Evolutionary conservation across 1,139 yeast genomes (phyloP), one percentile per base, ranked within the genome.

Genomic region (Pneumocystis sp.): DNA sequence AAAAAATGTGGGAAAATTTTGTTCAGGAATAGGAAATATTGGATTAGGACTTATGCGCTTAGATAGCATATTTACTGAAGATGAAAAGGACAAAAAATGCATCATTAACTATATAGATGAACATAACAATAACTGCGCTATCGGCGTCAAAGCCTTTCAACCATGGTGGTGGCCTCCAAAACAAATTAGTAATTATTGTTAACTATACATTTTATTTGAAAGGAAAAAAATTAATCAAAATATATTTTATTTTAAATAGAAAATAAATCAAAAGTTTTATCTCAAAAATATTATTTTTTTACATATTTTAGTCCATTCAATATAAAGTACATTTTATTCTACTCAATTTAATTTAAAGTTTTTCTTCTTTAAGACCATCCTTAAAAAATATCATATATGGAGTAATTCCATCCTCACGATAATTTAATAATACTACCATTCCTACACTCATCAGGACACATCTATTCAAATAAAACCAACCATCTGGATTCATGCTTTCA

Each of bases 401-500:
- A 73, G 99, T 95, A 75, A 85, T 82, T 83, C 98, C 99, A 78
- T 93, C 97, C 83, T 93, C 98, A 83, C 99, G 95, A 90, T 93
- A 93, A 95, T 93, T 93, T 82, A 93, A 87, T 80, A 93, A 85
- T 73, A 89, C 91, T 77, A 93, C 81, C 98, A 93, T 93, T 75
- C 87, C 97, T 61, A 67, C 66, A 25, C 29, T 15, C 40, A 42
- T 59, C 12, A 59, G 29, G 4, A 3, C 29, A 59, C 19, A 39
- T 12, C 29, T 10, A 39, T 15, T 2, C 29, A 59, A 5, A 19
- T 8, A 56, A 25, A 45, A 45, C 68, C 10, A 63, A 67, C 69
- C 72, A 80, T 93, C 97, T 79, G 97, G 97, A 86, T 95, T 96
- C 99, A 93, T 95, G 76, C 96, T 87, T 83, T 93, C 97, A 83